These are phyloP conservation scores for Solanum chilense DNA, from an alignment of 257 asterid species.

Conservation along the genomic window DNA sequence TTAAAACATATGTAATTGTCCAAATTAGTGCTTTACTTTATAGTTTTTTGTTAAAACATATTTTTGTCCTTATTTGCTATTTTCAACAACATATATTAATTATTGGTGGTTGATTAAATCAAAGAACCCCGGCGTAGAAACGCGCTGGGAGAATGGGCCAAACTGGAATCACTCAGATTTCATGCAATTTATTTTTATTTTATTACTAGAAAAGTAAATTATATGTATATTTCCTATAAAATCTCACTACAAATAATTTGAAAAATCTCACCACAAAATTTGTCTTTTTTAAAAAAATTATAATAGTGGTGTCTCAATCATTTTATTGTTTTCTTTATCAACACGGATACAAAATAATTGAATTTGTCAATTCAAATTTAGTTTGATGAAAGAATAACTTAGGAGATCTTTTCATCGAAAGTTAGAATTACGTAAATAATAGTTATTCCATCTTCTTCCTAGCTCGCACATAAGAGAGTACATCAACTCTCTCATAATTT, in stretches of 20 bases:
- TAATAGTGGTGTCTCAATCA: not conserved
- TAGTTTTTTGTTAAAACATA: not conserved
- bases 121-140: conserved; percentile 19
- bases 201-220: not conserved
- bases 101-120: not conserved
- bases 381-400: not conserved
- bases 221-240: not conserved
- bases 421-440: not conserved
- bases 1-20: not conserved
- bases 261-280: not conserved
- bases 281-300: not conserved
- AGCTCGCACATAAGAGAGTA: not conserved
- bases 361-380: not conserved
- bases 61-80: not conserved
- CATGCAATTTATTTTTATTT: not conserved
- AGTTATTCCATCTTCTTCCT: not conserved
- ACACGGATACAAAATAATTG: not conserved
- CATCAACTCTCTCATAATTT: not conserved
- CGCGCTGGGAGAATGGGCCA: conserved; percentile 11
- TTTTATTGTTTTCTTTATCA: not conserved
- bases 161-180: not conserved
- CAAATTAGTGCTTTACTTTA: not conserved
- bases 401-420: not conserved
- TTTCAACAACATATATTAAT: not conserved
- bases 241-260: not conserved